These are phyloP conservation scores for Exophiala sideris DNA, from an alignment of 2,329 filamentous ascomycete genomes.

Conservation along the genomic window DNA sequence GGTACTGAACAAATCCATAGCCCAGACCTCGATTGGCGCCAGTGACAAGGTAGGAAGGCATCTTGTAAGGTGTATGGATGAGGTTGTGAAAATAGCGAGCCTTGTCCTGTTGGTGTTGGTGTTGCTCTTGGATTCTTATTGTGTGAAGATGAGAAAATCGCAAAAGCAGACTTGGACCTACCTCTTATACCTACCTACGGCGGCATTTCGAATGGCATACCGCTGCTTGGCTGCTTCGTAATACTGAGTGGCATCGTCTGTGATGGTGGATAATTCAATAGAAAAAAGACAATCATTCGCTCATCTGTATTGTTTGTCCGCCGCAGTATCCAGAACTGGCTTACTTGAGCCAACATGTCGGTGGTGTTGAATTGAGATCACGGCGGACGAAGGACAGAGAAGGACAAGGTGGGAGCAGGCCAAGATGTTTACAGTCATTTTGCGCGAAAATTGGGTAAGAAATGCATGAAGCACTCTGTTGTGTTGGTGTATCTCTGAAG, in stretches of 20 bases:
- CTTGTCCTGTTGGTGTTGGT: not conserved
- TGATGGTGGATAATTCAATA: no score
- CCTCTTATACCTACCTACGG: no score
- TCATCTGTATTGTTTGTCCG: no score
- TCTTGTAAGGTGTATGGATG: constrained; percentile 1
- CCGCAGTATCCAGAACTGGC: not conserved
- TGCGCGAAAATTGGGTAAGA: no score
- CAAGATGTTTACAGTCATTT: not conserved
- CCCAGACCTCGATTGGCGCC: constrained; percentile 30
- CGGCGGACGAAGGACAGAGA: not conserved
- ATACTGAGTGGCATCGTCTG: no score
- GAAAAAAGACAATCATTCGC: no score
- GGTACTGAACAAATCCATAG: constrained; percentile 48
- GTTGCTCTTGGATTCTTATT: not conserved
- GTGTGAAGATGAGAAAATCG: not conserved
- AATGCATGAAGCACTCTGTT: not conserved
- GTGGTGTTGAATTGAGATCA: not conserved
- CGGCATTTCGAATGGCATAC: no score
- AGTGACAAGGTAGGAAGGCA: constrained; percentile 30
- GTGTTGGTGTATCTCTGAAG: not conserved
- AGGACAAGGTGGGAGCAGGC: not conserved
- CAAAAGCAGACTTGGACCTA: no score
- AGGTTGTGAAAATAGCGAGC: not conserved
- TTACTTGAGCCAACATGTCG: not conserved
- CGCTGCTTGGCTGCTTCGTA: no score